Base-by-base conservation (phyloP, 2,329 filamentous ascomycete species). In the Cercospora zeae-maydis region DNA sequence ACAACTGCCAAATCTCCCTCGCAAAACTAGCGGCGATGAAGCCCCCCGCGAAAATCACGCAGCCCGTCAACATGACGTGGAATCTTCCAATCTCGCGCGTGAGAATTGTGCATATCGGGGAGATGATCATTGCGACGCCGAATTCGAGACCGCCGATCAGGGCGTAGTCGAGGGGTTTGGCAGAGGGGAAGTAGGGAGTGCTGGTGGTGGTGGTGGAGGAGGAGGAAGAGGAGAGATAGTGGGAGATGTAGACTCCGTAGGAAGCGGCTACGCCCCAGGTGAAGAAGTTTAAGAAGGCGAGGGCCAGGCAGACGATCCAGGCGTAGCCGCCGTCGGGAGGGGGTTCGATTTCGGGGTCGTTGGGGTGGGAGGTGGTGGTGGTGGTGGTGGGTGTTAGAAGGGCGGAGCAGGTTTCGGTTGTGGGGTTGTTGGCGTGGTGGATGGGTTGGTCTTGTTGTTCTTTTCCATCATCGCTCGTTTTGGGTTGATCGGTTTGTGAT, bases 161-260 rank as follows among this genome's bases (percentile, higher is more conserved):
- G 3, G 77, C 77, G 66, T 75, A 80, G 64, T 79, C 75, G 56
- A 78, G 68, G 0, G 73, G 55, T 0, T 69, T 70, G 13, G 78
- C 75, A 14, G 68, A 69, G 0, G 73, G 73, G 59, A 78, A 80
- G 8, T 72, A 71, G 21, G 21, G 1, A 3, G 42, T 4, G 11
- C 19, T 27, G 1, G 42, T 8, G 21, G 21, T 3, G 7, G 42
- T 4, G 11, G 42, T 27, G 1, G 42, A n/a, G 21, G 36, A n/a
- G 5, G 36, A 39, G 14, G 74, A 57, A 27, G 74, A 67, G 4
- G 69, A 60, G 6, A 80, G 70, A 62, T 80, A 81, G 59, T 80
- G 75, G 4, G 78, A 75, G 0, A 81, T 75, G 62, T 79, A 81
- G 13, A 81, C 75, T 37, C 78, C 78, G 61, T 78, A 81, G 13